Percentiles rank a stretch among this genome's conserved stretches.
phyloP scores from a whole-genome alignment of 345 rosid genomes.

The Populus davidiana region DNA sequence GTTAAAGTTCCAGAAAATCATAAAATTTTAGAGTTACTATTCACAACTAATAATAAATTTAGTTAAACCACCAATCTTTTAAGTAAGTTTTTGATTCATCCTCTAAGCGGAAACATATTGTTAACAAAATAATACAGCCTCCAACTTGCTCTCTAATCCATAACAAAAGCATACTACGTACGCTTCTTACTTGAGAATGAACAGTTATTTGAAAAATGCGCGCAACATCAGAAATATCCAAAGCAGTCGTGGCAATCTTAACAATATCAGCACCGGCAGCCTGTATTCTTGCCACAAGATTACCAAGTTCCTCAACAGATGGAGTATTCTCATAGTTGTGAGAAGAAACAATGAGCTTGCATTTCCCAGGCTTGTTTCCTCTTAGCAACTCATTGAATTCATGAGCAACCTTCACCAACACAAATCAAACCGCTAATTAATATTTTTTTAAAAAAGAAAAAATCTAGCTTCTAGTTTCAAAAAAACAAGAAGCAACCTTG shows the following conservation, averaged over 20 bases:
- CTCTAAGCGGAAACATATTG: background rate
- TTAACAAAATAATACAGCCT: background rate
- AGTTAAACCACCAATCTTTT: background rate
- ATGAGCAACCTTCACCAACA: slow-evolving; percentile 59
- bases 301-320: slow-evolving; percentile 69
- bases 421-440: background rate
- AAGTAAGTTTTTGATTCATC: background rate
- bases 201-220: slow-evolving; percentile 80
- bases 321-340: slow-evolving; percentile 88
- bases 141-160: background rate
- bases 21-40: background rate
- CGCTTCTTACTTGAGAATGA: slow-evolving; percentile 71
- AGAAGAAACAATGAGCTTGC: slow-evolving; percentile 74
- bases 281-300: slow-evolving; percentile 70
- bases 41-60: background rate
- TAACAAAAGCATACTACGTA: slow-evolving; percentile 13
- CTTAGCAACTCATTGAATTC: slow-evolving; percentile 53
- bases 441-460: background rate
- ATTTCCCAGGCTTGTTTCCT: slow-evolving; percentile 68
- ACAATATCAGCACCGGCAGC: slow-evolving; percentile 85
- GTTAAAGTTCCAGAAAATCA: slow-evolving; percentile 2
- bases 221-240: slow-evolving; percentile 80
- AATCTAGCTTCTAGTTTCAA: background rate
- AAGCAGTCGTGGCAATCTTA: slow-evolving; percentile 86
- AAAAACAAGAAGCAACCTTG: slow-evolving; percentile 46